phyloP scores from a whole-genome alignment of 176 grass and related monocot species.

The Cenchrus purpureus region DNA sequence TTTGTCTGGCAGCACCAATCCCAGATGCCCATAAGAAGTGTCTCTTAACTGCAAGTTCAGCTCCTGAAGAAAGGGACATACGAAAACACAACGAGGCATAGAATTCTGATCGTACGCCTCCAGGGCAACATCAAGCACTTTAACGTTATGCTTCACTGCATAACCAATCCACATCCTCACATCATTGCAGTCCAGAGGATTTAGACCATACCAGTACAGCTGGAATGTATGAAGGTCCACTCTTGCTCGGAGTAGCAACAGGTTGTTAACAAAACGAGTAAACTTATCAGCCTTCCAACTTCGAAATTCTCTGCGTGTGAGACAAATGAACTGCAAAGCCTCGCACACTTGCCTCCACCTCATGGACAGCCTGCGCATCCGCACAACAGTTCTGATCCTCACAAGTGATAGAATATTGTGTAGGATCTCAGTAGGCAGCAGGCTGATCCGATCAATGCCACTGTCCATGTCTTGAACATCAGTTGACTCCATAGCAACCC shows the following conservation, averaged over 20 bases:
- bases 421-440: not conserved
- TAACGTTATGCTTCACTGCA: slow-evolving; percentile 38
- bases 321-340: not conserved
- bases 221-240: slow-evolving; percentile 36
- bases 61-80: not conserved
- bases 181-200: slow-evolving; percentile 9
- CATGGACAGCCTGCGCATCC: not conserved
- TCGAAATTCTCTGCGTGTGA: not conserved
- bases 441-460: not conserved
- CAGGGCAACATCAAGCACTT: slow-evolving; percentile 26
- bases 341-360: not conserved
- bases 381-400: not conserved
- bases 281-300: slow-evolving; percentile 25
- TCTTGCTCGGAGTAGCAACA: slow-evolving; percentile 28
- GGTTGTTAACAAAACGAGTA: slow-evolving; percentile 32
- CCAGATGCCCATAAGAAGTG: not conserved
- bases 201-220: not conserved
- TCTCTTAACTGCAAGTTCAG: not conserved
- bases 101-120: not conserved
- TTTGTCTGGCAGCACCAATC: not conserved
- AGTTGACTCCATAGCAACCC: not conserved
- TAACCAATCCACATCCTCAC: slow-evolving; percentile 35
- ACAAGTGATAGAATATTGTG: not conserved
- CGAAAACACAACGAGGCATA: not conserved
- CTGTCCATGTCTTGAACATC: not conserved